Evolutionary conservation across 805 yeast species (phyloP), one percentile per base, ranked within the genome.

Genomic region (Starmerella tilneyi): DNA sequence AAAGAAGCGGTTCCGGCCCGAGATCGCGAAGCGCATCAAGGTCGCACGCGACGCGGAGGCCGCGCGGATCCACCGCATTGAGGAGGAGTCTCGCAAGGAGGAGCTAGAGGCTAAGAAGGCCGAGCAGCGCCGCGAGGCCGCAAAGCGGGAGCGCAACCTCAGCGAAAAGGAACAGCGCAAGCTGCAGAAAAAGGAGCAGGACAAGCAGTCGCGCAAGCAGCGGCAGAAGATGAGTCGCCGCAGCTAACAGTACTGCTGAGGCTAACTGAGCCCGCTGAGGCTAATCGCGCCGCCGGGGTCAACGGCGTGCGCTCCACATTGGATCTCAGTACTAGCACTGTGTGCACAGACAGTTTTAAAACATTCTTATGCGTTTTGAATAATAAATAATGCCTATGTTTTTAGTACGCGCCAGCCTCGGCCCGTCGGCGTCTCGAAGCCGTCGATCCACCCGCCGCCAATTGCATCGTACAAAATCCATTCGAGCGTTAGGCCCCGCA

Each of bases 141-240:
- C 74, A 58, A 74, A 74, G 56, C 77, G 75, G 56, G 78, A 76
- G 64, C 81, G 81, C 53, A 72, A 71, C 53, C 65, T 82, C 59
- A 70, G 80, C 37, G 80, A 84, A 49, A 85, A 79, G 57, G 92
- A 81, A 60, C 92, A 82, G 66, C 78, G 78, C 54, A 84, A 81
- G 66, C 63, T 74, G 34, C 89, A 82, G 53, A 78, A 76, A 68
- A 84, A 81, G 68, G 84, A 81, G 63, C 70, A 70, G 54, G 94
- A 84, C 55, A 84, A 80, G 70, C 84, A 78, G 64, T 84, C 79
- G 61, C 78, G 85, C 68, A 83, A 84, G 66, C 66, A 67, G 52
- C 48, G 55, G 31, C 51, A 50, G 43, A 54, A 49, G 37, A 53
- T 44, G 52, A 32, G 46, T 12, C 49, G 46, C 19, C 27, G 40